phyloP scores from a whole-genome alignment of 495 filamentous ascomycete species.

The Schizothecium vesticola region DNA sequence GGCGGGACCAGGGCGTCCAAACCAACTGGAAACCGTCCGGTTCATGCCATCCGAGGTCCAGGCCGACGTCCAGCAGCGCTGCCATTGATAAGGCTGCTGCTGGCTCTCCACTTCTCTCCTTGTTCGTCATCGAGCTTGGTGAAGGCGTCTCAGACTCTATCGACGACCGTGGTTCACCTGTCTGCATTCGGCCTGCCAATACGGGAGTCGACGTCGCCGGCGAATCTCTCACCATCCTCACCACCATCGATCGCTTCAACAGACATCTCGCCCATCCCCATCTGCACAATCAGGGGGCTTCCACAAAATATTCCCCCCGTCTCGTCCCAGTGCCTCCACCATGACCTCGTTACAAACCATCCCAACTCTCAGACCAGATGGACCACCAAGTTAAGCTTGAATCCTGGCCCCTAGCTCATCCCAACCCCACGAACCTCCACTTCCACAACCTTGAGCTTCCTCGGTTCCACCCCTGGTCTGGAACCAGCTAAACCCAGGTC shows the following conservation, averaged over 20 bases:
- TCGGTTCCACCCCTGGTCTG: neutral
- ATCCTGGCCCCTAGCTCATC: neutral
- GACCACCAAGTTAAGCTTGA: neutral
- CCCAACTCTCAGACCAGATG: neutral
- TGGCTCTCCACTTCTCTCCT: neutral
- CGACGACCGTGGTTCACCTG: neutral
- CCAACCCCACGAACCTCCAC: neutral
- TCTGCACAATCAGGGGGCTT: neutral
- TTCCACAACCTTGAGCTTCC: neutral
- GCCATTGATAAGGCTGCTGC: neutral
- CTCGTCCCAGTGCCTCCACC: neutral
- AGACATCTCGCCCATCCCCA: neutral
- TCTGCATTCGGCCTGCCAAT: neutral
- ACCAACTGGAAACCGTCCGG: slow-evolving; percentile 13
- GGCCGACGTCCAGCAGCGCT: too few relatives aligned
- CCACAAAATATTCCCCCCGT: neutral
- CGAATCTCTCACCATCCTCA: neutral
- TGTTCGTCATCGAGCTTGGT: neutral
- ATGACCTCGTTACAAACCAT: neutral
- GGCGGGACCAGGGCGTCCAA: slow-evolving; percentile 1
- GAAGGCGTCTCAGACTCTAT: neutral
- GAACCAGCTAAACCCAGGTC: neutral
- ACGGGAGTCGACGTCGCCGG: neutral
- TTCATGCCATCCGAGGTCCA: slow-evolving; percentile 1
- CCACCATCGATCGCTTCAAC: too few relatives aligned